phyloP scores from a whole-genome alignment of 177 flowering plant genomes.

The Vitis hybrid region DNA sequence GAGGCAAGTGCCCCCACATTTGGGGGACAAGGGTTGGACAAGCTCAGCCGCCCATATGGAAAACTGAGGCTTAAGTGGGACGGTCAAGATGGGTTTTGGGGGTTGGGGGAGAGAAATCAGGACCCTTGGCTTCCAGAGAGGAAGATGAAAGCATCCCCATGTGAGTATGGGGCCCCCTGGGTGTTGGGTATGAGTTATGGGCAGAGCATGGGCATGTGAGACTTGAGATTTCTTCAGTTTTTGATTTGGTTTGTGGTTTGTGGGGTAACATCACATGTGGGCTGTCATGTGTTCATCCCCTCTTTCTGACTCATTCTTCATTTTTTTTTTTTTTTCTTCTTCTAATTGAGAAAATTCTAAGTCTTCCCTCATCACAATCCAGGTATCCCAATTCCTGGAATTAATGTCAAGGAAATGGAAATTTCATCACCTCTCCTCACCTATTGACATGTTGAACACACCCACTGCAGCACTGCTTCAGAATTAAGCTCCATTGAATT shows the following conservation, averaged over 20 bases:
- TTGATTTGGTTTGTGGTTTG: not conserved
- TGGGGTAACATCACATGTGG: constrained; percentile 15
- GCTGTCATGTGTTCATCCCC: constrained; percentile 8
- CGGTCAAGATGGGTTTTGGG: constrained; percentile 34
- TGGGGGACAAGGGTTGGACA: constrained; percentile 71
- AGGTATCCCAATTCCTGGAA: no score
- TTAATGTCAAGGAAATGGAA: no score
- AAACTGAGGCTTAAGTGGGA: constrained; percentile 15
- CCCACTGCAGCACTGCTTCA: no score
- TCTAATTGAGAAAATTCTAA: not conserved
- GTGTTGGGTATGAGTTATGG: constrained; percentile 25
- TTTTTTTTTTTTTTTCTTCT: no score
- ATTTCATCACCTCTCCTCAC: no score
- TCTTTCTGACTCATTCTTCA: not conserved
- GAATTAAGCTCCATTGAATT: no score
- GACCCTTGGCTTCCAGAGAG: constrained; percentile 23
- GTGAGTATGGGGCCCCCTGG: constrained; percentile 36
- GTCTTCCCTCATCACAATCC: no score
- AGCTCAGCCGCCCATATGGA: constrained; percentile 51
- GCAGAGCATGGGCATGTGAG: constrained; percentile 41
- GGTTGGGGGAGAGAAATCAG: constrained; percentile 27
- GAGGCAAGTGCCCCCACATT: constrained; percentile 39
- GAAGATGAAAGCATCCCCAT: constrained; percentile 26
- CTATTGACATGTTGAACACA: no score
- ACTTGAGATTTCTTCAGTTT: not conserved